Evolutionary conservation across 495 filamentous ascomycete species (phyloP).

Genomic region (Thermochaetoides thermophila): DNA sequence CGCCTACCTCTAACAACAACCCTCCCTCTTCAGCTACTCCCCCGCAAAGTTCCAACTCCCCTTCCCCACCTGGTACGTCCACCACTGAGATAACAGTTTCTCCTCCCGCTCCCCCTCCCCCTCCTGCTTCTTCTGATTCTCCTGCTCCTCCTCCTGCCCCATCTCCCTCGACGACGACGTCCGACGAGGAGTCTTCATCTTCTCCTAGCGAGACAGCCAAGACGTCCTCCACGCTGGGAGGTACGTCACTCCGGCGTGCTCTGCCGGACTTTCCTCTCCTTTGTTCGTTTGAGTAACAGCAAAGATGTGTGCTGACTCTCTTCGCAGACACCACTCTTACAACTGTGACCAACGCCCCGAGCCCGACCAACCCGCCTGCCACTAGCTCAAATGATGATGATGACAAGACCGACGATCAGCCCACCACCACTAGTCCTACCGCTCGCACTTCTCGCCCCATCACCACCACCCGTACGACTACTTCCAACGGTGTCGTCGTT

Average conservation of each 20-base stretch:
- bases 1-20: neutral
- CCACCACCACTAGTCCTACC: slow-evolving; percentile 2
- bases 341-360: slow-evolving; percentile 3
- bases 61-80: slow-evolving; percentile 7
- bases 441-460: slow-evolving; percentile 10
- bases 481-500: slow-evolving; percentile 22
- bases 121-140: slow-evolving; percentile 6
- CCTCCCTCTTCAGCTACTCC: neutral
- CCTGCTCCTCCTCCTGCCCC: slow-evolving; percentile 3
- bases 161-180: slow-evolving; percentile 1
- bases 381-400: too few relatives aligned
- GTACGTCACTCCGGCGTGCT: slow-evolving; percentile 13
- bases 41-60: neutral
- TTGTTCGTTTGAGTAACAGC: neutral
- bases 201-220: slow-evolving; percentile 1
- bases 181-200: slow-evolving; percentile 1
- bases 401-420: too few relatives aligned
- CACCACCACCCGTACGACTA: slow-evolving; percentile 21
- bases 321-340: slow-evolving; percentile 10
- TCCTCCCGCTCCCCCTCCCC: slow-evolving; percentile 6
- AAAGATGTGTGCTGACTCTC: neutral
- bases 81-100: slow-evolving; percentile 2
- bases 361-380: slow-evolving; percentile 1
- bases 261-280: neutral
- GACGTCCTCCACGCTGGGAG: slow-evolving; percentile 14